Base-by-base conservation (phyloP, 768 basidiomycete genomes). In the Hericium alpestre region DNA sequence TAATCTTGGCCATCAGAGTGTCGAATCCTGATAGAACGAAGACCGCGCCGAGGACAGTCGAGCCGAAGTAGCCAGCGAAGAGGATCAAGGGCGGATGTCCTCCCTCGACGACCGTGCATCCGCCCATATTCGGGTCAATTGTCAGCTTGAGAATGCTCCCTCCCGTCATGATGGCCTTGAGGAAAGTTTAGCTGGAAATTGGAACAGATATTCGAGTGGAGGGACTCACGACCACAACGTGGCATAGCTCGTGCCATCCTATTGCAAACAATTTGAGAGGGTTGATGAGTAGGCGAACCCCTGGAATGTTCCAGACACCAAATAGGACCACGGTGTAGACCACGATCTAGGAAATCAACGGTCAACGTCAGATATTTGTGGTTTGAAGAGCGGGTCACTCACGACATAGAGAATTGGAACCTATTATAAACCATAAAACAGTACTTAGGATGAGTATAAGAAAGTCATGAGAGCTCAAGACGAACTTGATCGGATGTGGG, bases 241-340 rank as follows among this genome's bases (percentile, higher is more conserved):
- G 91, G 65, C 87, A 92, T 15, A 93, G 75, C 66, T 93, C 91
- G 65, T 93, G 91, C 80, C 83, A 90, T 46, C 90, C 90, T 59
- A 93, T 91, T 54, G 89, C 87, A 66, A 93, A 85, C 13, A 93
- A 74, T 69, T 93, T 93, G 64, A 93, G 76, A 9, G 90, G 90
- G 65, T 81, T 88, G 65, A 92, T 91, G 71, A 88, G 65, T 65
- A 83, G 81, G 49, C 90, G 77, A 23, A 83, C 83, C 56, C 86
- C 82, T 4, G 90, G 90, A 46, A 92, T 86, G 70, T 86, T 87
- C 90, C 90, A 93, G 61, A 90, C 77, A 46, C 87, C 90, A 64
- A 91, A 90, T 58, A 90, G 88, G 60, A 92, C 79, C 58, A 93
- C 89, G 52, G 86, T 80, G 75, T 86, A 91, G 53, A 91, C 87